A percentile compares a stretch with the other conserved stretches of the same genome.
Conservation (phyloP, 2,329 filamentous ascomycete species). For the Alternaria sp. region DNA sequence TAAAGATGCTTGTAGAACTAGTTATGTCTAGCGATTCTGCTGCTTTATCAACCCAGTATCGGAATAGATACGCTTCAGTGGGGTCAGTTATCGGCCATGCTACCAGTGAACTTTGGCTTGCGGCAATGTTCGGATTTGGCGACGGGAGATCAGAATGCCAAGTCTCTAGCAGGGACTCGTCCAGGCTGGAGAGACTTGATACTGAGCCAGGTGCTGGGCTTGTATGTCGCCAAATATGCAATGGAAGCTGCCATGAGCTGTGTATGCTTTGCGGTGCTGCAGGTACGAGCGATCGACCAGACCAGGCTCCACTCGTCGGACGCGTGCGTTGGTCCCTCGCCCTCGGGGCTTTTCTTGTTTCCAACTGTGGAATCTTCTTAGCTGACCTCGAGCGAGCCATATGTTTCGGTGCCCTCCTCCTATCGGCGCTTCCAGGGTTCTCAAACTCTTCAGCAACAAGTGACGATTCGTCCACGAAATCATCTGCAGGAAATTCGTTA, state of each 20-base stretch:
- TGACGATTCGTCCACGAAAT: slow-evolving; percentile 30
- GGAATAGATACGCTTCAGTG: slow-evolving; percentile 24
- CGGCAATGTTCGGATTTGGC: neutral
- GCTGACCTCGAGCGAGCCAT: slow-evolving; percentile 2
- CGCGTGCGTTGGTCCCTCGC: neutral
- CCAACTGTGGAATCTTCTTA: slow-evolving; percentile 3
- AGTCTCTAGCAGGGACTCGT: slow-evolving; percentile 5
- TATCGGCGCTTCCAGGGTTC: neutral
- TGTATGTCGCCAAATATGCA: slow-evolving; percentile 5
- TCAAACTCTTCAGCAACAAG: slow-evolving; percentile 23
- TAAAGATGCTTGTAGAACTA: slow-evolving; percentile 22
- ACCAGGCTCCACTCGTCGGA: neutral
- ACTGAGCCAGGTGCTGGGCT: slow-evolving; percentile 18
- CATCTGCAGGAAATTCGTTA: slow-evolving; percentile 13
- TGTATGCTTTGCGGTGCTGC: neutral
- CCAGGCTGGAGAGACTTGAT: slow-evolving; percentile 19
- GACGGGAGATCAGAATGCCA: slow-evolving; percentile 14
- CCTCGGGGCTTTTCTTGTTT: neutral
- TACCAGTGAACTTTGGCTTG: neutral
- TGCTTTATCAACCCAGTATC: slow-evolving; percentile 25
- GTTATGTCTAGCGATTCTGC: slow-evolving; percentile 23
- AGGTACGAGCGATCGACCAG: neutral
- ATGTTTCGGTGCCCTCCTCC: slow-evolving; percentile 9
- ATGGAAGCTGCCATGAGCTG: slow-evolving; percentile 9
- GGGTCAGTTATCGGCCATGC: slow-evolving; percentile 21